Evolutionary conservation across 108 stramenopile genomes (phyloP).

Genomic region (Skeletonema grethae): DNA sequence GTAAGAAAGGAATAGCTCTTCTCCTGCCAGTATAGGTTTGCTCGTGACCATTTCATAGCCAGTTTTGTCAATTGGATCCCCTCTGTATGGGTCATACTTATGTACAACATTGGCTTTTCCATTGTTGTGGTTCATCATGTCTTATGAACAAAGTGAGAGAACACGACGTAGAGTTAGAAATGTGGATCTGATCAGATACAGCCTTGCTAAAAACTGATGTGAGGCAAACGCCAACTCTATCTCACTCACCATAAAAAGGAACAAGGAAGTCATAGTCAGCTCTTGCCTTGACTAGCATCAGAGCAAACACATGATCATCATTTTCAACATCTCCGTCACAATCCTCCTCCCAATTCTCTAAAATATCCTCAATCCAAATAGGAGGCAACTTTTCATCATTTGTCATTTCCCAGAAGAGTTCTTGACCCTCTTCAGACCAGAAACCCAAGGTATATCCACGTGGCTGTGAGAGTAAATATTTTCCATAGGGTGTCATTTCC

Average conservation of each 20-base stretch:
- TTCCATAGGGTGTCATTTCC: conserved; percentile 53
- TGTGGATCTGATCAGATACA: neutral
- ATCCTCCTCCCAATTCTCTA: conserved; percentile 27
- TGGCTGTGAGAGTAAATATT: conserved; percentile 47
- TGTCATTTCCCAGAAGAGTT: conserved; percentile 43
- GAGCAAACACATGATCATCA: conserved; percentile 34
- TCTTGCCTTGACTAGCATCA: conserved; percentile 57
- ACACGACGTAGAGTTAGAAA: neutral
- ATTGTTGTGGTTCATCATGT: conserved; percentile 74
- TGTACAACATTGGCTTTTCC: conserved; percentile 38
- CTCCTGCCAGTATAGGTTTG: conserved; percentile 54
- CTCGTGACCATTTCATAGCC: conserved; percentile 37
- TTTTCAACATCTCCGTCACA: conserved; percentile 43
- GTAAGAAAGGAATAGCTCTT: conserved; percentile 70
- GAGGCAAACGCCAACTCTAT: neutral
- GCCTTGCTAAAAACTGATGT: neutral
- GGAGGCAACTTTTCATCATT: conserved; percentile 28
- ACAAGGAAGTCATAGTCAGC: conserved; percentile 72
- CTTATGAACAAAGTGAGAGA: neutral
- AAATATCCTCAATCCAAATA: neutral
- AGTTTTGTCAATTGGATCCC: conserved; percentile 10
- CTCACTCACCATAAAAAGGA: conserved; percentile 62
- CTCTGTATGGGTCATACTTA: conserved; percentile 27
- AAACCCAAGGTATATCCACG: conserved; percentile 24
- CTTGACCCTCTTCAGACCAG: conserved; percentile 59